Percentiles rank a stretch among this genome's conserved stretches.
Evolutionary conservation across 2,329 filamentous ascomycete species (phyloP).

Genomic region (Hymenotorrendiella dingleyae): DNA sequence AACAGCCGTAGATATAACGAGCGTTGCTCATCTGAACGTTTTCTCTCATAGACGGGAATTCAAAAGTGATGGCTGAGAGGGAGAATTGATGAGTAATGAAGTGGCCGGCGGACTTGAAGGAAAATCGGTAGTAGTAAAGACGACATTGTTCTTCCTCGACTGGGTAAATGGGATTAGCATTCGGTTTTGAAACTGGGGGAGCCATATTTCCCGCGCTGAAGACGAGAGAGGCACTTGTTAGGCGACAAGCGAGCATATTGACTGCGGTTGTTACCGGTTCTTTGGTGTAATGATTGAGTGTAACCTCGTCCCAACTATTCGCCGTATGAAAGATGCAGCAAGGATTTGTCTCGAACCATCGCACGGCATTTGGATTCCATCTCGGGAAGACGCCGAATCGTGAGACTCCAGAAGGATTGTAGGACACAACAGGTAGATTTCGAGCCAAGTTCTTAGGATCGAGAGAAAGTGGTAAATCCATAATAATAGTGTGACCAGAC

Average conservation of each 20-base stretch:
- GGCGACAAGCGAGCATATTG: slow-evolving; percentile 59
- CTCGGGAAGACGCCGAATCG: slow-evolving; percentile 65
- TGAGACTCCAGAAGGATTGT: slow-evolving; percentile 50
- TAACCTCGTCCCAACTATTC: slow-evolving; percentile 58
- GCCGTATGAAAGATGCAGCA: slow-evolving; percentile 70
- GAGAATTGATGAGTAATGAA: slow-evolving; percentile 57
- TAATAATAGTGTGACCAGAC: slow-evolving; percentile 54
- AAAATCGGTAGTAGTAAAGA: slow-evolving; percentile 63
- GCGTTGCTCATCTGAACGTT: slow-evolving; percentile 49
- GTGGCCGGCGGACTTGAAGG: slow-evolving; percentile 32
- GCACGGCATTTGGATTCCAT: slow-evolving; percentile 47
- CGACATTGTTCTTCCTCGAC: slow-evolving; percentile 60
- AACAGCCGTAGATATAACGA: slow-evolving; percentile 63
- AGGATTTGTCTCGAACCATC: slow-evolving; percentile 62
- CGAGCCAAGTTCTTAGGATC: slow-evolving; percentile 55
- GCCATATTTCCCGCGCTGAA: slow-evolving; percentile 59
- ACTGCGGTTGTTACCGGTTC: slow-evolving; percentile 38
- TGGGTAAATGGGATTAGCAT: slow-evolving; percentile 16
- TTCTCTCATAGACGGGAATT: slow-evolving; percentile 58
- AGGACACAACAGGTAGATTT: slow-evolving; percentile 52
- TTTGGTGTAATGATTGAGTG: slow-evolving; percentile 17
- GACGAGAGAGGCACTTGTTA: slow-evolving; percentile 59
- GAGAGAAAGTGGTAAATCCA: slow-evolving; percentile 62
- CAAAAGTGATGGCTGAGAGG: slow-evolving; percentile 58
- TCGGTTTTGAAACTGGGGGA: slow-evolving; percentile 40